Percentiles rank a stretch among this genome's conserved stretches.
These are phyloP conservation scores for Leccinum insolens DNA, from an alignment of 1,284 basidiomycete genomes.

Conservation along the genomic window DNA sequence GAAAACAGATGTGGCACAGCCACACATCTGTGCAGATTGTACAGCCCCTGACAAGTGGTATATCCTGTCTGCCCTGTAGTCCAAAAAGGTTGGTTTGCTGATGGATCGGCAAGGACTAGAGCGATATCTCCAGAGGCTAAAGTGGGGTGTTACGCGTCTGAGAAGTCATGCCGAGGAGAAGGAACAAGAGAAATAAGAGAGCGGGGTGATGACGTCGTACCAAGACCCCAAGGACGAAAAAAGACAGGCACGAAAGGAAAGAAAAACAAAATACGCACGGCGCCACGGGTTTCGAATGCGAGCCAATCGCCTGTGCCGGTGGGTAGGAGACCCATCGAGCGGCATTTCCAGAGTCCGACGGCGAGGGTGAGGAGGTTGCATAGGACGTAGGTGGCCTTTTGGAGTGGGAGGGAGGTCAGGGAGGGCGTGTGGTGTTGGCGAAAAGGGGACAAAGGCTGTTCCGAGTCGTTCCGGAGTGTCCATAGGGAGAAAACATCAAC, in stretches of 20 bases:
- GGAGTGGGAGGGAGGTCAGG: slow-evolving; percentile 56
- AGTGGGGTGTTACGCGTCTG: not conserved
- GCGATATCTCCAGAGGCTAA: not conserved
- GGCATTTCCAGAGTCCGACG: slow-evolving; percentile 89
- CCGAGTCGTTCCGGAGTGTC: not conserved
- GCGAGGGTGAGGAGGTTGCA: slow-evolving; percentile 76
- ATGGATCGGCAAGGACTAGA: slow-evolving; percentile 6
- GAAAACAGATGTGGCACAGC: too few relatives aligned
- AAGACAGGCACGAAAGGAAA: not conserved
- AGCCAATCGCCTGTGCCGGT: slow-evolving; percentile 91
- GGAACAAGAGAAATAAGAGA: not conserved
- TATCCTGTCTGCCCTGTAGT: too few relatives aligned
- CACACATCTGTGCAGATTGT: too few relatives aligned
- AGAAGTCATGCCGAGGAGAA: not conserved
- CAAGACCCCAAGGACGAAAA: not conserved
- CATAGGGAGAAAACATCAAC: not conserved
- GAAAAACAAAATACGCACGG: slow-evolving; percentile 47
- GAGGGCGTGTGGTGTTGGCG: slow-evolving; percentile 48
- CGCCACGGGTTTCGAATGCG: slow-evolving; percentile 81
- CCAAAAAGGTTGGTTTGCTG: too few relatives aligned
- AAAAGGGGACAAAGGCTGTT: slow-evolving; percentile 66
- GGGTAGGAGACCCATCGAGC: slow-evolving; percentile 86
- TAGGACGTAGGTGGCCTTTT: slow-evolving; percentile 68
- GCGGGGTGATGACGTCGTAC: not conserved
- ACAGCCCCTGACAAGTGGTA: too few relatives aligned